Base-by-base conservation (phyloP, 2,329 filamentous ascomycete species). In the Emmonsia crescens region DNA sequence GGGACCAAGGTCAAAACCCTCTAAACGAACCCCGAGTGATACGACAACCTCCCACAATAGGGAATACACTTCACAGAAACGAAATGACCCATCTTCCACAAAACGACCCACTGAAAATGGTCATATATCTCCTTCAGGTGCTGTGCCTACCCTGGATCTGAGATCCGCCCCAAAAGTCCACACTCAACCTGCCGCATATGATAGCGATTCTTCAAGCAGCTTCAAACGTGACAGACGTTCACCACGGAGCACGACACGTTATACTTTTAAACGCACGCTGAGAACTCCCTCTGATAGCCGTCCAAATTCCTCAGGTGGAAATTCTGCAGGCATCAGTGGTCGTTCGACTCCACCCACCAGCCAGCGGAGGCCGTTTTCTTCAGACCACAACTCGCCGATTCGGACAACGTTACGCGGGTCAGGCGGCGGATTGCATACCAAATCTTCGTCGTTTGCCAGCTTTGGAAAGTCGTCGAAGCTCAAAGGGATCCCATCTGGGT, bases 221-320 rank as follows among this genome's bases (percentile, higher is more conserved):
- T 96, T 96, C 77, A 88, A 84, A 69, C 86, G 89, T 33, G 75
- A 78, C 51, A 82, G 83, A 64, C 76, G 81, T 44, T 71, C 76
- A 59, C 71, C 73, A 5, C 74, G 75, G 48, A 74, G 79, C 51
- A 79, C 80, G 0, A 77, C 77, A 3, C 69, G 75, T 29, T 82
- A 85, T 60, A 81, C 78, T 0, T 89, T 96, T 79, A 86, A 86
- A 62, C 82, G 80, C 59, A 90, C 89, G 1, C 89, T 96, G 89
- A 83, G 91, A 63, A 76, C 75, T 31, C 71, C 74, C 31, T 71
- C 77, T 24, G 72, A 75, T 19, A 66, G 71, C 9, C 66, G 70
- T 46, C 66, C 72, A 55, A 70, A 73, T 10, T 73, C 77, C 51
- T 70, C 76, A 31, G 74, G 74, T 1, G 71, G 72, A 52, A 21